These are phyloP conservation scores for Starmerella ratchasimensis DNA, from an alignment of 805 yeast species.

Conservation along the genomic window DNA sequence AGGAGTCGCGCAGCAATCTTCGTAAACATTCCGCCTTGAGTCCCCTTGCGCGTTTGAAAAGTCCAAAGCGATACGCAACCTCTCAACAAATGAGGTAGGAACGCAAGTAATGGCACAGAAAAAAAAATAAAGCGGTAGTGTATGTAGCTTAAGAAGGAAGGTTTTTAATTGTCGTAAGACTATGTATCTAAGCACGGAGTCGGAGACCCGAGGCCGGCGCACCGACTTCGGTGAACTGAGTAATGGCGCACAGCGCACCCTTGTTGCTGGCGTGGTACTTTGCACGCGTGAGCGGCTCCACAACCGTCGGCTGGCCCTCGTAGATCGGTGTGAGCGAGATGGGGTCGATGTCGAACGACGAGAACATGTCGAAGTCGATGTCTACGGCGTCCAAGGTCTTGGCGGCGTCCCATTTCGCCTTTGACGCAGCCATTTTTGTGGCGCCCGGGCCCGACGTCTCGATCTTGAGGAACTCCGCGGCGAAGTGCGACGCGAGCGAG, in stretches of 20 bases:
- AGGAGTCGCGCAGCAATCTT: too few species aligned
- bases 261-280: slow-evolving; percentile 61
- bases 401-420: slow-evolving; percentile 56
- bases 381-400: slow-evolving; percentile 76
- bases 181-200: slow-evolving; percentile 17
- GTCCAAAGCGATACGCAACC: too few species aligned
- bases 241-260: slow-evolving; percentile 67
- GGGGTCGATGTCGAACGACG: slow-evolving; percentile 83
- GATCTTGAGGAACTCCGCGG: slow-evolving; percentile 63
- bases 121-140: too few species aligned
- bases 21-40: too few species aligned
- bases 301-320: slow-evolving; percentile 49
- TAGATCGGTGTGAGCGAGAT: slow-evolving; percentile 80
- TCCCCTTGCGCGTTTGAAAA: too few species aligned
- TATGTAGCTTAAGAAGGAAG: too few species aligned
- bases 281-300: slow-evolving; percentile 84
- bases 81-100: too few species aligned
- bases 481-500: slow-evolving; percentile 81
- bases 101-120: too few species aligned
- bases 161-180: too few species aligned
- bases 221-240: slow-evolving; percentile 68
- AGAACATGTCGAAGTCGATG: slow-evolving; percentile 83
- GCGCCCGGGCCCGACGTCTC: slow-evolving; percentile 54
- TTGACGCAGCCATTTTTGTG: slow-evolving; percentile 76
- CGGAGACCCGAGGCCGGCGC: slow-evolving; percentile 87